Conservation (phyloP, 148 eudicot species). For the Rhododendron kiyosumense region DNA sequence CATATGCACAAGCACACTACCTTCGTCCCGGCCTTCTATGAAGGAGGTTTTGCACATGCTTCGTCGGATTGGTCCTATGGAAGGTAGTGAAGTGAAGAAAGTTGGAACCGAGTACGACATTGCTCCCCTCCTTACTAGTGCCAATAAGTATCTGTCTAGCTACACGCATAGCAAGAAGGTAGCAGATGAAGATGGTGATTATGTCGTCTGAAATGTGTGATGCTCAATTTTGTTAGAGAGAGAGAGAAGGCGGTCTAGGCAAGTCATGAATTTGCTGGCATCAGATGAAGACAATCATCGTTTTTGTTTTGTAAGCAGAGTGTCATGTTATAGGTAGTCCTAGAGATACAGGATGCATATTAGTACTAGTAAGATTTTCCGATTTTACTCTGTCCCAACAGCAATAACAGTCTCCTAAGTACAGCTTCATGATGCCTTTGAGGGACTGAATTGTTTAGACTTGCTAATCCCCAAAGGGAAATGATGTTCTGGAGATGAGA, state of each 20-base stretch:
- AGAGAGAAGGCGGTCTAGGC: neutral
- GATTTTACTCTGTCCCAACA: neutral
- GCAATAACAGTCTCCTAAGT: neutral
- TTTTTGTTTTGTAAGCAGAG: neutral
- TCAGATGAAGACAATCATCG: neutral
- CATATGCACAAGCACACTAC: slow-evolving; percentile 43
- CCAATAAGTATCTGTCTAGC: slow-evolving; percentile 15
- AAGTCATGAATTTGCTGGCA: neutral
- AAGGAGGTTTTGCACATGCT: slow-evolving; percentile 49
- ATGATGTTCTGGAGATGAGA: neutral
- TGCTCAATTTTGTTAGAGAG: neutral
- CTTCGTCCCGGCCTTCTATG: slow-evolving; percentile 55
- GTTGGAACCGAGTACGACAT: slow-evolving; percentile 24
- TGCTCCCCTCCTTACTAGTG: slow-evolving; percentile 32
- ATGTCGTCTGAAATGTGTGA: slow-evolving; percentile 19
- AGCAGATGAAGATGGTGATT: slow-evolving; percentile 21
- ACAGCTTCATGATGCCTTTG: neutral
- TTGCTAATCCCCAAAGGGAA: neutral
- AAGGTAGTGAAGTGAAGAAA: slow-evolving; percentile 22
- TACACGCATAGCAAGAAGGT: slow-evolving; percentile 26
- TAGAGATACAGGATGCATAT: neutral
- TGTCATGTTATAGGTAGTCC: neutral
- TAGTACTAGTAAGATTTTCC: neutral
- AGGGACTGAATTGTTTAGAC: neutral
- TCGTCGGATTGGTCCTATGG: slow-evolving; percentile 16